phyloP scores from a whole-genome alignment of 2,329 filamentous ascomycete genomes.

The Penicillium palitans region DNA sequence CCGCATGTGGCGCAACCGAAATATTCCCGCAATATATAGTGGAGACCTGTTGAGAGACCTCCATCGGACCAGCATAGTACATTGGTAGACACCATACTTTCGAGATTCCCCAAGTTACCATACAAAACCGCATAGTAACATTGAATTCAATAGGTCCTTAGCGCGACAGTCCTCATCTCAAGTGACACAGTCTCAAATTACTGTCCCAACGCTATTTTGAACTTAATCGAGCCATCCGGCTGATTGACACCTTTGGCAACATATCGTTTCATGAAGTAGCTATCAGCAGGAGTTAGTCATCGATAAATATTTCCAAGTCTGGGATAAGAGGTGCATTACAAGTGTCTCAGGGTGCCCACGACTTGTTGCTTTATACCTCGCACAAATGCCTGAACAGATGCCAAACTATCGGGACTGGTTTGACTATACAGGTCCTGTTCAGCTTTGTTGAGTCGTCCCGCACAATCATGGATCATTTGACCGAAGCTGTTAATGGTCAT shows the following conservation, averaged over 20 bases:
- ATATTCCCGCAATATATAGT: background rate
- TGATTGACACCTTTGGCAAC: background rate
- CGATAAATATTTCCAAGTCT: background rate
- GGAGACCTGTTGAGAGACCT: background rate
- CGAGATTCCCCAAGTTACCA: background rate
- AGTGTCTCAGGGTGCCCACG: background rate
- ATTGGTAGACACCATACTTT: background rate
- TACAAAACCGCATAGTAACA: background rate
- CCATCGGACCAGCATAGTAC: background rate
- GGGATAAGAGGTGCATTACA: background rate
- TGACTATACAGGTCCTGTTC: background rate
- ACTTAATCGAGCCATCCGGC: background rate
- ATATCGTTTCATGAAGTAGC: background rate
- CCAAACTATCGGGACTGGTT: background rate
- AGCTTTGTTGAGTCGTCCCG: background rate
- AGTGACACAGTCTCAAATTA: background rate
- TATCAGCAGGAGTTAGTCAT: background rate
- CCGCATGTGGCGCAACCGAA: background rate
- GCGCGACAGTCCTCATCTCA: background rate
- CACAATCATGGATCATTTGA: background rate
- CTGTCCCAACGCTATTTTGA: background rate
- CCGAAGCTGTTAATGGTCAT: background rate
- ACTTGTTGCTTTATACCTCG: background rate
- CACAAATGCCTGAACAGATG: background rate
- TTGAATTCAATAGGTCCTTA: background rate